Conservation (phyloP, 176 grass and related monocot genomes). For the Urochloa ruziziensis region DNA sequence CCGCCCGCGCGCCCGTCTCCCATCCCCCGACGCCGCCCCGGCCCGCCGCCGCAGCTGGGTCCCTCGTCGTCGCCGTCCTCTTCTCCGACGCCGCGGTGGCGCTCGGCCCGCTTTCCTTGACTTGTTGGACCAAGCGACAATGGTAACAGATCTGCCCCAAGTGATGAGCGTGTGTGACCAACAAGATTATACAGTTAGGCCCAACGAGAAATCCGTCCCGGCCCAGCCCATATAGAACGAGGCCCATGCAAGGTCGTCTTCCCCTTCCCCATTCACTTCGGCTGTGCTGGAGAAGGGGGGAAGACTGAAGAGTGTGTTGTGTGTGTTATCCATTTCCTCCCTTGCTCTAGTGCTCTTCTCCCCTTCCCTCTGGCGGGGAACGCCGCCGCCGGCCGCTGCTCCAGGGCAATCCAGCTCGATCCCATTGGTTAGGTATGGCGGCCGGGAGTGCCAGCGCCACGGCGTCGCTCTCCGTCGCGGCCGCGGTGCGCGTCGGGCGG, state of each 20-base stretch:
- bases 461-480: conserved; percentile 31
- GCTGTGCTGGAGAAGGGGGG: not conserved
- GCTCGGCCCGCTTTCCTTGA: not conserved
- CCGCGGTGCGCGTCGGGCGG: conserved; percentile 27
- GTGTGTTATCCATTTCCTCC: conserved; percentile 37
- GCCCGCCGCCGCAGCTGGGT: not conserved
- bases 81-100: not conserved
- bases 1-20: conserved; percentile 70
- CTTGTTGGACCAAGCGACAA: not conserved
- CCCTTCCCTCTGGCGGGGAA: not conserved
- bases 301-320: not conserved
- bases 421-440: conserved; percentile 4
- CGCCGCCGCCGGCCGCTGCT: conserved; percentile 16
- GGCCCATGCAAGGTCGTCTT: not conserved
- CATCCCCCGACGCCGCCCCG: conserved; percentile 44
- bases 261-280: not conserved
- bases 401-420: not conserved
- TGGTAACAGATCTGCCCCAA: not conserved
- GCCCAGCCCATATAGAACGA: not conserved
- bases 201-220: not conserved
- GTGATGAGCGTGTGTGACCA: not conserved
- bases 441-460: conserved; percentile 19
- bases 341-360: not conserved
- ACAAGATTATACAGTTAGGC: not conserved
- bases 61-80: not conserved